These are phyloP conservation scores for Selenicereus undatus DNA, from an alignment of 148 eudicot species.

Conservation along the genomic window DNA sequence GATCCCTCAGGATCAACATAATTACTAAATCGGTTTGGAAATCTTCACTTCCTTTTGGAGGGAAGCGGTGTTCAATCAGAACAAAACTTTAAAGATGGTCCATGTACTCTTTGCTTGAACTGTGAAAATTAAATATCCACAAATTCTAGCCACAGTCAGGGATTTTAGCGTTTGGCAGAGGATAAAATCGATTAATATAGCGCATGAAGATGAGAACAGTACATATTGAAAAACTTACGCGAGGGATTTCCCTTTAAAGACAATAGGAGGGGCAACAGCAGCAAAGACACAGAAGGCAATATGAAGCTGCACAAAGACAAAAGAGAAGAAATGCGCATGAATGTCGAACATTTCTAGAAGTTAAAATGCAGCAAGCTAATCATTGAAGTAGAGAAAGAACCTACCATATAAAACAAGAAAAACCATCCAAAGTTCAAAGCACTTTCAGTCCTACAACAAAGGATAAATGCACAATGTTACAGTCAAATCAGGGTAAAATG, in stretches of 20 bases:
- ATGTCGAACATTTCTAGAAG: neutral
- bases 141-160: neutral
- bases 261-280: slow-evolving; percentile 72
- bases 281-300: slow-evolving; percentile 56
- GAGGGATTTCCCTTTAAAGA: slow-evolving; percentile 69
- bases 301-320: slow-evolving; percentile 45
- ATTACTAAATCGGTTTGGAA: too few species aligned
- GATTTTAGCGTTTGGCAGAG: neutral
- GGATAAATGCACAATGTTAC: neutral
- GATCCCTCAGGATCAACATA: neutral
- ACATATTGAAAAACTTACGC: slow-evolving; percentile 41
- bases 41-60: too few species aligned
- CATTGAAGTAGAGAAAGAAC: neutral
- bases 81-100: neutral
- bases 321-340: neutral
- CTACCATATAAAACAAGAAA: slow-evolving; percentile 77
- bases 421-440: slow-evolving; percentile 82
- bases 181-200: neutral
- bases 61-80: too few species aligned
- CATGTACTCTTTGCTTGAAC: neutral
- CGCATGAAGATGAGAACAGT: neutral
- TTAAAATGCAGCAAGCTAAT: neutral
- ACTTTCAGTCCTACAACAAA: slow-evolving; percentile 62
- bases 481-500: neutral
- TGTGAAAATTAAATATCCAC: neutral